Evolutionary conservation across 2,329 filamentous ascomycete genomes (phyloP).

Genomic region (Aspergillus ochraceoroseus): DNA sequence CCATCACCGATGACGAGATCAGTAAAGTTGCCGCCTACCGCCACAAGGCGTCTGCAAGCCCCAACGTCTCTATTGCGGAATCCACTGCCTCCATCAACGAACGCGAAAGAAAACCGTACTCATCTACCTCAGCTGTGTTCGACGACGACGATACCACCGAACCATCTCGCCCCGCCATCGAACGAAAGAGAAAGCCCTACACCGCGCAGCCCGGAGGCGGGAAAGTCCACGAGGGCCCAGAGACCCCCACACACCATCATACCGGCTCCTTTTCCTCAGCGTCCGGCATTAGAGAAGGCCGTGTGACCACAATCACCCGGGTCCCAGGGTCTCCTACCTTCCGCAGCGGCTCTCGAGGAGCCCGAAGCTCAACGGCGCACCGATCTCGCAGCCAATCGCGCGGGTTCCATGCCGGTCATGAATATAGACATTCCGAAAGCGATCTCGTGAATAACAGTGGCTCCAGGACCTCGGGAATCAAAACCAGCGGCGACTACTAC

Average conservation of each 20-base stretch:
- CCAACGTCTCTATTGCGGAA: slow-evolving; percentile 18
- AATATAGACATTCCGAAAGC: slow-evolving; percentile 37
- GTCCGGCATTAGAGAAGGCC: slow-evolving; percentile 53
- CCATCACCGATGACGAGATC: slow-evolving; percentile 36
- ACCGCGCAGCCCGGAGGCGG: slow-evolving; percentile 55
- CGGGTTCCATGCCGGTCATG: slow-evolving; percentile 20
- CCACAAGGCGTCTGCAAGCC: slow-evolving; percentile 23
- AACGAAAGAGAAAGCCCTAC: slow-evolving; percentile 64
- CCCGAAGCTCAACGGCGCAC: slow-evolving; percentile 13
- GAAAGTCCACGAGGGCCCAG: slow-evolving; percentile 50
- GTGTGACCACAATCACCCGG: slow-evolving; percentile 55
- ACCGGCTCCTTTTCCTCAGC: slow-evolving; percentile 26
- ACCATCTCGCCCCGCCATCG: slow-evolving; percentile 50
- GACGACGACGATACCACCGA: slow-evolving; percentile 43
- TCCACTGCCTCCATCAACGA: slow-evolving; percentile 29
- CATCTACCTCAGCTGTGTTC: slow-evolving; percentile 33
- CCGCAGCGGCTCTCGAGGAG: slow-evolving; percentile 20
- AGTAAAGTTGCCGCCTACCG: slow-evolving; percentile 29
- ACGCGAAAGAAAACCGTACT: slow-evolving; percentile 42
- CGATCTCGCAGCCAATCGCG: slow-evolving; percentile 34
- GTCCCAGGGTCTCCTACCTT: slow-evolving; percentile 43
- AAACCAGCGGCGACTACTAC: slow-evolving; percentile 26
- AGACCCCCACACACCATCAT: slow-evolving; percentile 18
- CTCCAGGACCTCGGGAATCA: slow-evolving; percentile 20
- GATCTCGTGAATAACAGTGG: slow-evolving; percentile 29